A percentile compares a stretch with the other conserved stretches of the same genome.
Evolutionary conservation across 352 stramenopile species (phyloP).

Genomic region (Phytophthora brassicae): DNA sequence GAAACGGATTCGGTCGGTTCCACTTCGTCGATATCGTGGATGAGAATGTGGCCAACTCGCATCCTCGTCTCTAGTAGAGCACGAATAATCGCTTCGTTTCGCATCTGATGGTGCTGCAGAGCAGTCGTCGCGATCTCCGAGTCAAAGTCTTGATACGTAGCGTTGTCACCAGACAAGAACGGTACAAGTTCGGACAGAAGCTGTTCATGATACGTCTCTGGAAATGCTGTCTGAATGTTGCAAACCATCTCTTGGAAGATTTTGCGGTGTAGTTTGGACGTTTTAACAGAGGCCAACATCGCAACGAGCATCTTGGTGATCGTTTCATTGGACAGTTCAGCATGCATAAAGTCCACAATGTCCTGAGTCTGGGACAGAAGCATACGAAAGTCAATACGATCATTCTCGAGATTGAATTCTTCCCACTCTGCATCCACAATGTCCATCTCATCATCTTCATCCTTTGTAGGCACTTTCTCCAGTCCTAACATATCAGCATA

Average conservation of each 20-base stretch:
- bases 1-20: constrained; percentile 63
- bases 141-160: constrained; percentile 75
- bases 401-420: constrained; percentile 84
- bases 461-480: constrained; percentile 32
- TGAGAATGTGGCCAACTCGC: constrained; percentile 83
- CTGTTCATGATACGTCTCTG: constrained; percentile 60
- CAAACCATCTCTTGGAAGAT: constrained; percentile 89
- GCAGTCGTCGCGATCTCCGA: constrained; percentile 55
- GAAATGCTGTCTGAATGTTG: constrained; percentile 81
- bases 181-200: constrained; percentile 70
- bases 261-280: constrained; percentile 83
- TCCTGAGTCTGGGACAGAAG: constrained; percentile 66
- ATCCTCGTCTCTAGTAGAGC: constrained; percentile 81
- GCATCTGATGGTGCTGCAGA: constrained; percentile 79
- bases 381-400: constrained; percentile 86
- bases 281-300: constrained; percentile 85
- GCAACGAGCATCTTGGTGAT: constrained; percentile 85
- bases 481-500: constrained; percentile 82
- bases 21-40: constrained; percentile 78
- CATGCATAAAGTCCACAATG: constrained; percentile 65
- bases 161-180: constrained; percentile 81
- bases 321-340: constrained; percentile 65
- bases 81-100: constrained; percentile 78
- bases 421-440: constrained; percentile 81
- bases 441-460: constrained; percentile 32